These are phyloP conservation scores for Lepidium didymum DNA, from an alignment of 345 rosid genomes.

Conservation along the genomic window DNA sequence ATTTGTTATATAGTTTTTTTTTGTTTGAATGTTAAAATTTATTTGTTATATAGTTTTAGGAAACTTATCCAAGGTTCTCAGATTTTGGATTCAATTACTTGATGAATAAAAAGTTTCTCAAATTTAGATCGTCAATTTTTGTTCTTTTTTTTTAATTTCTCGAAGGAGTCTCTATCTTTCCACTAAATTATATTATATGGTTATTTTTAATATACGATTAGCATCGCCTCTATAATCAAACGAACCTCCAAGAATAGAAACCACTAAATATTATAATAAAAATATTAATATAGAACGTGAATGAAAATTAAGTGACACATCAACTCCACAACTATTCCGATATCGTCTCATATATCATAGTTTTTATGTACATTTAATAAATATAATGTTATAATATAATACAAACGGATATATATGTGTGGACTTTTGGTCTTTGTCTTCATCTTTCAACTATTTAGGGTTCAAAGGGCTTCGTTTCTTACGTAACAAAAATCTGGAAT, in stretches of 20 bases:
- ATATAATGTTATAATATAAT: not conserved
- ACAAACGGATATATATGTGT: not conserved
- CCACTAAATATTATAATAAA: not conserved
- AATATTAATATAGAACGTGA: constrained; percentile 1
- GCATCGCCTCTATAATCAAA: not conserved
- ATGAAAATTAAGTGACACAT: constrained; percentile 16
- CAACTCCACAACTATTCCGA: constrained; percentile 14
- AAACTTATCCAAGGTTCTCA: not conserved
- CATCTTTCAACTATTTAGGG: constrained; percentile 26
- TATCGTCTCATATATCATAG: not conserved
- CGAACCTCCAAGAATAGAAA: constrained; percentile 8
- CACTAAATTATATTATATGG: not conserved
- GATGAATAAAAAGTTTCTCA: not conserved
- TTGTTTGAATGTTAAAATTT: too few relatives aligned
- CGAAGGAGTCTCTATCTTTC: not conserved
- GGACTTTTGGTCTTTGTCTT: constrained; percentile 6
- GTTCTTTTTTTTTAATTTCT: not conserved
- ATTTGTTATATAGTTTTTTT: too few relatives aligned
- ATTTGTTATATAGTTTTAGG: too few relatives aligned
- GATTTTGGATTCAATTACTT: not conserved
- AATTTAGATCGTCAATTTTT: not conserved
- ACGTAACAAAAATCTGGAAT: constrained; percentile 10
- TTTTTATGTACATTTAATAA: not conserved
- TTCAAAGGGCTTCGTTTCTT: constrained; percentile 24
- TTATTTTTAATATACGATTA: not conserved